Base-by-base conservation (phyloP, 2,329 filamentous ascomycete species). In the Delphinella strobiligena region DNA sequence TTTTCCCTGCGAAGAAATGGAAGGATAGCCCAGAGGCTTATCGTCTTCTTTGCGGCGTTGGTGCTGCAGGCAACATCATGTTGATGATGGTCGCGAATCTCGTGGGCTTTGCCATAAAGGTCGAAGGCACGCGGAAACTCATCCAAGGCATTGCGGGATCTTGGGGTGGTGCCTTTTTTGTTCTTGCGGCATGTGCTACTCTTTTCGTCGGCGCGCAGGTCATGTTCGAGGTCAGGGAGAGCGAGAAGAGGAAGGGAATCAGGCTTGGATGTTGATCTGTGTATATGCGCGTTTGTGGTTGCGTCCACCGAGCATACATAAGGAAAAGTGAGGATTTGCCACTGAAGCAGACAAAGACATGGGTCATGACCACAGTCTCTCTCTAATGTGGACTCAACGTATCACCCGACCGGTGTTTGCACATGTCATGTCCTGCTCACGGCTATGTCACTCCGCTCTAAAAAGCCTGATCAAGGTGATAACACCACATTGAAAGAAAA, bases 41-140 rank as follows among this genome's bases (percentile, higher is more conserved):
- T 56, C 75, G 91, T 18, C 72, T 88, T 59, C 56, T 96, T 2
- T 88, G 82, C 58, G 83, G 82, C 4, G 59, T 83, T 12, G 91
- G 89, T 2, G 85, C 78, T 0, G 84, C 95, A 3, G 74, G 64
- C 1, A 95, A 95, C 51, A 72, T 93, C 17, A 63, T 96, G 35
- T 87, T 95, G 81, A 91, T 98, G 82, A 94, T 96, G 73, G 72
- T 75, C 33, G 91, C 89, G 12, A 98, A 98, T 56, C 64, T 98
- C 14, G 87, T 98, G 9, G 91, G 91, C 0, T 98, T 96, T 61
- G 91, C 89, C 0, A 72, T 98, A 10, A 93, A 93, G 0, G 49
- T 95, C 36, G 91, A 98, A 54, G 91, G 93, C 0, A 51, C 96
- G 54, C 74, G 82, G 59, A 82, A 73, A 19, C 75, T 96, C 36